Percentiles rank a stretch among this genome's conserved stretches.
phyloP scores from a whole-genome alignment of 2,329 filamentous ascomycete species.

The Colletotrichum sp. region DNA sequence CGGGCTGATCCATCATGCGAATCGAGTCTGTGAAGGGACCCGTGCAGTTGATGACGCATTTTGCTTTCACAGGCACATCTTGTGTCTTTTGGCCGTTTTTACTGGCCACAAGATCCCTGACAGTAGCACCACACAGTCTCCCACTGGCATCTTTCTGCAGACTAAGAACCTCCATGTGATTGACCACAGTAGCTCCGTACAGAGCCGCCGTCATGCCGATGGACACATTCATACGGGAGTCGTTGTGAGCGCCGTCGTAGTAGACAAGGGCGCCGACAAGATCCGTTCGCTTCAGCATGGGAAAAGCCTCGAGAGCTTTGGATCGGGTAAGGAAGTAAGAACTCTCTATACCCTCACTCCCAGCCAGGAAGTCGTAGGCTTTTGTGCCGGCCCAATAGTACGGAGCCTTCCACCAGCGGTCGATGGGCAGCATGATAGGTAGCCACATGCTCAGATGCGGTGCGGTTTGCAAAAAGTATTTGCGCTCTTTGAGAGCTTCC shows the following conservation, averaged over 20 bases:
- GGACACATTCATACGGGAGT: conserved; percentile 91
- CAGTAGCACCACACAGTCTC: conserved; percentile 73
- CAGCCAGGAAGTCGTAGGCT: conserved; percentile 84
- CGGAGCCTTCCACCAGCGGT: conserved; percentile 79
- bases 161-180: conserved; percentile 81
- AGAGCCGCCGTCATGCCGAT: conserved; percentile 88
- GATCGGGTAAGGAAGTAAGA: conserved; percentile 88
- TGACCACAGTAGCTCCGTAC: conserved; percentile 82
- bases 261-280: conserved; percentile 85
- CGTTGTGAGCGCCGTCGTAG: conserved; percentile 91
- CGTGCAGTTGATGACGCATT: conserved; percentile 86
- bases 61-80: conserved; percentile 76
- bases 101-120: conserved; percentile 73
- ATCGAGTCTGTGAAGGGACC: conserved; percentile 88
- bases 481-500: conserved; percentile 75
- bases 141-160: conserved; percentile 78
- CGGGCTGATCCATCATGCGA: conserved; percentile 81
- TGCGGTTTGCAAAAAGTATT: conserved; percentile 77
- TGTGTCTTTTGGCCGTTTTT: conserved; percentile 65
- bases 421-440: conserved; percentile 77
- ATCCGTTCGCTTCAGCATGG: conserved; percentile 83
- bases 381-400: conserved; percentile 83
- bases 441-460: conserved; percentile 77
- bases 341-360: conserved; percentile 85
- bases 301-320: conserved; percentile 86